Base-by-base conservation (phyloP, 306 rosid species). In the Potentilla sterilis region DNA sequence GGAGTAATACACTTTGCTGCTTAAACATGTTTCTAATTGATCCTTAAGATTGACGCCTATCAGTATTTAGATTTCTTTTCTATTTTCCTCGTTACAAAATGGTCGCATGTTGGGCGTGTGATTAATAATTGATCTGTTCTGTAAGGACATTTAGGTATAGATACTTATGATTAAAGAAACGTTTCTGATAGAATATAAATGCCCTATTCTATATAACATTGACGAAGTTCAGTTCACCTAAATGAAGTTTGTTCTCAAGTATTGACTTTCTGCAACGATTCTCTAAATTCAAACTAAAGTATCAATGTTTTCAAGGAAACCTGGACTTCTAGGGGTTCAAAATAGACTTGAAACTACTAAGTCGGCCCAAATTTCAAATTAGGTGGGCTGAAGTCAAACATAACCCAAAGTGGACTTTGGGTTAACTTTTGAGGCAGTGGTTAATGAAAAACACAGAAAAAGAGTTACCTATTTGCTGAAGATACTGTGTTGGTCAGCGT, bases 321-420 rank as follows among this genome's bases (percentile, higher is more conserved):
- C 12, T 55, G 61, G 61, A 51, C 63, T 34, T 35, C 63, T 51
- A 14, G 75, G 37, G 69, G 15, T 49, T 49, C 62, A 35, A 49
- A 34, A 51, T 71, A 61, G 21, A n/a, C 9, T 55, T 7, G 19
- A 40, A 51, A 38, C 18, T 12, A 43, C 4, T 19, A 37, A n/a
- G 49, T 40, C 28, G 28, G 69, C 61, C 82, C 35, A 72, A 72
- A 41, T 41, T 55, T 34, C 9, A 73, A 54, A 21, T 18, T 37
- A 6, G 18, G 70, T 63, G 74, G 69, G 77, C 84, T 22, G 18
- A 41, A 49, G 57, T 35, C 9, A 55, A 55, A n/a, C 61, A 55
- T 55, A 72, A 67, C 59, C 77, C 79, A 49, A 55, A 24, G 41
- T 55, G 70, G 28, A 66, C 22, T 65, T 65, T 49, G 28, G 48